Evolutionary conservation across 495 filamentous ascomycete genomes (phyloP), one percentile per base, ranked within the genome.

Genomic region (Filosporella fistucella): DNA sequence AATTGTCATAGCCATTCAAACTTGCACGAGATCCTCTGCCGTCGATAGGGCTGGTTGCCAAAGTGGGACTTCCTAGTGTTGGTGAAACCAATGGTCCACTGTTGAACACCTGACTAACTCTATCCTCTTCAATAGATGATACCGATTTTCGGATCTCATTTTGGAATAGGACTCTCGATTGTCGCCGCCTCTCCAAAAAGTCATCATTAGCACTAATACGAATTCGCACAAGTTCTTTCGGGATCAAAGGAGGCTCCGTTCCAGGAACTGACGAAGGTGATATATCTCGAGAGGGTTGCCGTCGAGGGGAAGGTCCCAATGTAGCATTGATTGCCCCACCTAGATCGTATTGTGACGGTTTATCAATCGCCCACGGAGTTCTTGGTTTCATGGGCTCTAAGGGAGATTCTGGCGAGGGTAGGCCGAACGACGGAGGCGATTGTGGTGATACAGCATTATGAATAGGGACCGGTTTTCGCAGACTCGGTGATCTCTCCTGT

Each of bases 191-290:
- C 24, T 54, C 52, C 20, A 55, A 24, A 22, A 51, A 59, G 10
- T 52, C 42, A 1, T 59, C 56, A 38, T 59, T 55, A 17, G 46
- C 32, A n/a, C n/a, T 45, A 17, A 55, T 29, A 14, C 45, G 56
- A 28, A 16, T 37, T 16, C 38, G 24, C 7, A 55, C 48, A 10
- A 52, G 14, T 23, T 59, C 56, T 25, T 46, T 38, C 21, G 42
- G 39, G 18, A 59, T 59, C n/a, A 52, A 37, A 17, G 9, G 48
- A 14, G 44, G 30, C 23, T 14, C 20, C 12, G 3, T 30, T 2
- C 43, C 39, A 4, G 40, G 38, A 11, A 12, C 2, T n/a, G 42
- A 30, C 12, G 36, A 28, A 16, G 46, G 52, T 18, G 52, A 55
- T 6, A 46, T 20, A 20, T 50, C 42, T 13, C 38, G 33, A 24